Evolutionary conservation across 1,284 basidiomycete species (phyloP), one percentile per base, ranked within the genome.

Genomic region (Ustilago hordei): DNA sequence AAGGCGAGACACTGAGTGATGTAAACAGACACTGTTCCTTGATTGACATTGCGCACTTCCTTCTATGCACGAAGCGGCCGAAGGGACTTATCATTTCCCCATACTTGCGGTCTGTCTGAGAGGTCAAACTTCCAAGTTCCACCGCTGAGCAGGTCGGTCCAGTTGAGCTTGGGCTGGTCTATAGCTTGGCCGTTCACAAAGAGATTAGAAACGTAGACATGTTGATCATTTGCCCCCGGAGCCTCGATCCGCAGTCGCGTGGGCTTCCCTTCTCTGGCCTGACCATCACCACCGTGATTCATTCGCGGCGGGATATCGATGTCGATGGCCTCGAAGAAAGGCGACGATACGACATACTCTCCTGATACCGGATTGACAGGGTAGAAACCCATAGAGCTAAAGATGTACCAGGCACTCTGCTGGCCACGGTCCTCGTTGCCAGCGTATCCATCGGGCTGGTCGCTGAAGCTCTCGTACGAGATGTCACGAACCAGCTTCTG

Each of bases 341-440:
- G 91, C 89, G 91, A 90, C 50, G 93, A 88, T 60, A 93, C 88
- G 69, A 93, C 93, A 78, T 90, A 90, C 35, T 69, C 62, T 31
- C 70, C 78, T 12, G 64, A 69, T 0, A 73, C 65, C 3, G 8
- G 90, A 90, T 0, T 91, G 90, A 93, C 93, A 78, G 95, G 95
- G 80, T 94, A 95, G 86, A 94, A 92, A 0, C 93, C 93, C 82
- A 95, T 90, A 52, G 90, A 91, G 64, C 57, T 70, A 86, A 93
- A 94, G 12, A 93, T 88, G 82, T 92, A 94, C 93, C 93, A 94
- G 0, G 93, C 91, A 79, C 91, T 92, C 92, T 94, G 94, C 84
- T 94, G 93, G 0, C 93, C 93, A 78, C 93, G 94, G 80, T 95
- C 93, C 84, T 95, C 93, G 81, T 94, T 95, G 90, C 92, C 92